These are phyloP conservation scores for Didymella lethalis DNA, from an alignment of 2,329 filamentous ascomycete genomes.

Conservation along the genomic window DNA sequence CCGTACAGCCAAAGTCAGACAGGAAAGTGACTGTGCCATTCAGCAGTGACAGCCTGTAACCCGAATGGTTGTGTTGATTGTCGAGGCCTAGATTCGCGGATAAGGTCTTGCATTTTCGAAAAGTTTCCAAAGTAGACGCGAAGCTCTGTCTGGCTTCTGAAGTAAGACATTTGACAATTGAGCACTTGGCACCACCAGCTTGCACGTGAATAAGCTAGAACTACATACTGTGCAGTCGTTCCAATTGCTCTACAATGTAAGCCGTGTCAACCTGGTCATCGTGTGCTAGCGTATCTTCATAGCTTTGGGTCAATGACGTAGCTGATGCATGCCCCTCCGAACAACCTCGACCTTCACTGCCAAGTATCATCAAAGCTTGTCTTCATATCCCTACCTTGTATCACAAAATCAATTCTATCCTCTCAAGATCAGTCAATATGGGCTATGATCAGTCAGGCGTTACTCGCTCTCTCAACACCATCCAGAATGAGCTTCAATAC, in stretches of 20 bases:
- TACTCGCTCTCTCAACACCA: constrained; percentile 26
- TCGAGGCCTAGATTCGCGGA: too few relatives aligned
- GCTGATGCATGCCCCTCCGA: constrained; percentile 7
- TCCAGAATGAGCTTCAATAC: constrained; percentile 29
- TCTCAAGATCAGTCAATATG: neutral
- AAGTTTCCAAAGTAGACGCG: neutral
- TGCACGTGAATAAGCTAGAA: neutral
- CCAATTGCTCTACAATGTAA: neutral
- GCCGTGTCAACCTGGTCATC: neutral
- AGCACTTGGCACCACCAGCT: neutral
- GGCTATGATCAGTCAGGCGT: constrained; percentile 30
- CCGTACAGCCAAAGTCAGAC: neutral
- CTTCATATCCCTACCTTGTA: neutral
- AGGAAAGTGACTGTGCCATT: neutral
- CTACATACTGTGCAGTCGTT: neutral
- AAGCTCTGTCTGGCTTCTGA: neutral
- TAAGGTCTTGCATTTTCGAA: neutral
- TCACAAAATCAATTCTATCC: neutral
- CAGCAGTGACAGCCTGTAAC: neutral
- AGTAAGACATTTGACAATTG: neutral
- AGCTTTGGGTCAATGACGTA: constrained; percentile 12
- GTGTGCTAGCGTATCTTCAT: constrained; percentile 1
- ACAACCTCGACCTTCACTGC: constrained; percentile 4
- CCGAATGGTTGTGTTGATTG: neutral
- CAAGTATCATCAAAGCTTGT: constrained; percentile 22